Evolutionary conservation across 2,329 filamentous ascomycete species (phyloP).

Genomic region (Lasiodiplodia gonubiensis): DNA sequence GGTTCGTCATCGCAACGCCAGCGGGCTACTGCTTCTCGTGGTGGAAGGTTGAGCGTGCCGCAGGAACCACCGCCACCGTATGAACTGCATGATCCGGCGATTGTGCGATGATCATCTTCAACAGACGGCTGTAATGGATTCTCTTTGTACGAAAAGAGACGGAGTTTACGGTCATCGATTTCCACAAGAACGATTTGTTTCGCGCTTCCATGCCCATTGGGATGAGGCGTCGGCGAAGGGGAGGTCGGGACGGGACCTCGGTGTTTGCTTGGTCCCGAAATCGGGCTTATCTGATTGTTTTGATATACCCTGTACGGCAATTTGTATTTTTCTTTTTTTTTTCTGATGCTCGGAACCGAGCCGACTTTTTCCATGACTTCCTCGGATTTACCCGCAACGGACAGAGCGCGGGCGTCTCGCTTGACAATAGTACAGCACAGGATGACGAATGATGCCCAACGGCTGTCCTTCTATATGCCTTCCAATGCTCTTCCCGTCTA

Average conservation of each 20-base stretch:
- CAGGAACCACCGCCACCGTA: slow-evolving; percentile 32
- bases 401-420: neutral
- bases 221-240: neutral
- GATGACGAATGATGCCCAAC: neutral
- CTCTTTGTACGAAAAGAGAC: neutral
- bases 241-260: slow-evolving; percentile 4
- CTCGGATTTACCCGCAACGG: neutral
- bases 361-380: neutral
- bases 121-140: neutral
- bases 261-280: slow-evolving; percentile 3
- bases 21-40: neutral
- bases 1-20: neutral
- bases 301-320: slow-evolving; percentile 27
- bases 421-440: neutral
- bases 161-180: neutral
- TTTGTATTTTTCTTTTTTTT: slow-evolving; percentile 4
- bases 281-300: slow-evolving; percentile 24
- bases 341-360: neutral
- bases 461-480: neutral
- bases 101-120: neutral
- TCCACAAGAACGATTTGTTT: neutral
- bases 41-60: slow-evolving; percentile 28
- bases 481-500: slow-evolving; percentile 14
- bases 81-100: slow-evolving; percentile 28
- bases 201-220: neutral